Evolutionary conservation across 805 yeast genomes (phyloP).

Genomic region (Starmerella stigmatis): DNA sequence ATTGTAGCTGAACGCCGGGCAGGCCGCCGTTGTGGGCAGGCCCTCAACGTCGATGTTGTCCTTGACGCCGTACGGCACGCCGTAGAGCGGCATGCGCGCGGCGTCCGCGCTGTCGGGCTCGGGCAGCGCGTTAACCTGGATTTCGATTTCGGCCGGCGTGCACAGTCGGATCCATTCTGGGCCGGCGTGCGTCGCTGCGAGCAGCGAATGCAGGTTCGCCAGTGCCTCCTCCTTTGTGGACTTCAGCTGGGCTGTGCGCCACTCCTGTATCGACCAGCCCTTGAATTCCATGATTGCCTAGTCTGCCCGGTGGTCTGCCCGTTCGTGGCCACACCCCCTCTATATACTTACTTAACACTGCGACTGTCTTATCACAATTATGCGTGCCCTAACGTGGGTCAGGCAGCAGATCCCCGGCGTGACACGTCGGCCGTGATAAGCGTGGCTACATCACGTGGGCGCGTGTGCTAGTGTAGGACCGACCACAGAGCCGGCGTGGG

Average conservation of each 20-base stretch:
- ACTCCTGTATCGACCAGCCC: conserved; percentile 18
- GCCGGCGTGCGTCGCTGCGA: conserved; percentile 3
- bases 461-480: no score
- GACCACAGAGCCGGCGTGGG: no score
- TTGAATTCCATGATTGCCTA: conserved; percentile 4
- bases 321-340: background rate
- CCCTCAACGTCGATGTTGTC: conserved; percentile 87
- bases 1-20: conserved; percentile 67
- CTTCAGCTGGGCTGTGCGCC: conserved; percentile 14
- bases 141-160: conserved; percentile 46
- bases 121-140: conserved; percentile 63
- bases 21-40: conserved; percentile 85
- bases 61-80: conserved; percentile 91
- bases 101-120: conserved; percentile 7
- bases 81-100: conserved; percentile 51
- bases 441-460: no score
- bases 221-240: conserved; percentile 5
- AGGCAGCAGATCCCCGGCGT: no score
- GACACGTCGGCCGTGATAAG: no score
- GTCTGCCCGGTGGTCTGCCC: no score
- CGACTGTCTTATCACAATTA: no score
- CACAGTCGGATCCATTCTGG: conserved; percentile 87
- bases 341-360: no score
- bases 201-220: conserved; percentile 11
- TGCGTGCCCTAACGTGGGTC: no score